Percentiles rank a stretch among this genome's conserved stretches.
Conservation (phyloP, 305 asterid species). For the Solanum hybrid region DNA sequence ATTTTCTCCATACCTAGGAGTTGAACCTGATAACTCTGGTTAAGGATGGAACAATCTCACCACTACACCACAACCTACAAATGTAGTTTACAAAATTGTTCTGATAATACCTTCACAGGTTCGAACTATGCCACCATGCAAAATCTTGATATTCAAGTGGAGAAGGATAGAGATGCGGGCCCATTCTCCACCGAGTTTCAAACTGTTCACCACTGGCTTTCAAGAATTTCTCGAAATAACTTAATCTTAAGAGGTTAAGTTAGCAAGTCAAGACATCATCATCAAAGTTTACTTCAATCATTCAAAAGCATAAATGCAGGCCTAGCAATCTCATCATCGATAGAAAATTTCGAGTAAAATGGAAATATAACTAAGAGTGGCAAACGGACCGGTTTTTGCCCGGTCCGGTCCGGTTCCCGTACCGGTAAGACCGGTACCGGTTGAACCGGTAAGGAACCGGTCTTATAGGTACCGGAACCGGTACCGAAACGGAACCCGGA, state of each 20-base stretch:
- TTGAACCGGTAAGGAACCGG: too few species aligned
- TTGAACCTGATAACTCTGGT: accelerated
- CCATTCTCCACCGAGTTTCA: background rate
- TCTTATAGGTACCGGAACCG: too few species aligned
- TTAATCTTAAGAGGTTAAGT: background rate
- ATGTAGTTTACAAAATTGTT: background rate
- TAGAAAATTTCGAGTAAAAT: background rate
- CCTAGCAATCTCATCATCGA: background rate
- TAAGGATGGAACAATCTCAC: background rate
- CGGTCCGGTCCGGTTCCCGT: too few species aligned
- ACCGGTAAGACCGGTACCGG: too few species aligned
- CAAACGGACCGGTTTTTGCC: too few species aligned
- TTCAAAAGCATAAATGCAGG: background rate
- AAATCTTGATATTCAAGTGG: background rate
- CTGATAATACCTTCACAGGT: background rate
- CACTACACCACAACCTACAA: background rate
- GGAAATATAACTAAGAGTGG: background rate
- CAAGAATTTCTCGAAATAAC: background rate
- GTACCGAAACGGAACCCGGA: too few species aligned
- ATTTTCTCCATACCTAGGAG: background rate
- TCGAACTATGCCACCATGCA: background rate
- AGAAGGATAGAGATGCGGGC: background rate
- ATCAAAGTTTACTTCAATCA: background rate
- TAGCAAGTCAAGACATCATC: background rate
- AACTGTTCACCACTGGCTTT: background rate